Evolutionary conservation across 352 stramenopile genomes (phyloP).

Genomic region (Pythium rhizo-oryzae): DNA sequence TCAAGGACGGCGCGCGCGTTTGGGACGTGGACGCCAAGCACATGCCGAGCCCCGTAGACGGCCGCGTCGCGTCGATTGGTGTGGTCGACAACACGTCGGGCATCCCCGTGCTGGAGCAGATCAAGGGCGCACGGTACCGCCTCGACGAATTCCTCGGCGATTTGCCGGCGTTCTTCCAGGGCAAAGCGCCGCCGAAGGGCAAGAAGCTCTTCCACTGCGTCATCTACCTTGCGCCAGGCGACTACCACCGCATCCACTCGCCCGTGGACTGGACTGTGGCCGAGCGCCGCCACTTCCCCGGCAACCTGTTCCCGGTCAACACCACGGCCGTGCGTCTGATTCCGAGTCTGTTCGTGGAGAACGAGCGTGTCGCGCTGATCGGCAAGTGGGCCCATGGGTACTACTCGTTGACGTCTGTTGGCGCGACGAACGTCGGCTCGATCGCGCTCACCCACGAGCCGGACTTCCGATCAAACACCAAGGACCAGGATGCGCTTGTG

Average conservation of each 20-base stretch:
- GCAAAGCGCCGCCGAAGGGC: constrained; percentile 37
- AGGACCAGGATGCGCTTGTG: constrained; percentile 52
- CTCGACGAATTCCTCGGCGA: constrained; percentile 82
- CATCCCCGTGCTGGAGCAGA: constrained; percentile 75
- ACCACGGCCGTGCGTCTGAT: constrained; percentile 62
- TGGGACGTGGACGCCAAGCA: constrained; percentile 39
- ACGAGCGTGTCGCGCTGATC: constrained; percentile 77
- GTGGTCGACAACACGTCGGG: constrained; percentile 45
- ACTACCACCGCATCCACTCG: constrained; percentile 90
- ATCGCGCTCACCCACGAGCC: constrained; percentile 76
- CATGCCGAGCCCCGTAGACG: constrained; percentile 69
- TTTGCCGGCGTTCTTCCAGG: constrained; percentile 59
- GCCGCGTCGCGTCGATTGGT: constrained; percentile 63
- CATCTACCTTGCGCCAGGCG: constrained; percentile 81
- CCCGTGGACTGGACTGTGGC: constrained; percentile 75
- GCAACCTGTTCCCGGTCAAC: constrained; percentile 85
- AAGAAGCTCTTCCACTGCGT: constrained; percentile 84
- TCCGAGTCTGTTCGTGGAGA: constrained; percentile 82
- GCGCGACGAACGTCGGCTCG: constrained; percentile 88
- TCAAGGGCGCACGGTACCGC: constrained; percentile 81
- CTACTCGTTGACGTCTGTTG: constrained; percentile 83
- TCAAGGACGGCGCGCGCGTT: constrained; percentile 67
- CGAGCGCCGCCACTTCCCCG: constrained; percentile 81
- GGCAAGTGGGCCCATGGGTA: constrained; percentile 81
- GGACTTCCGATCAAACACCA: constrained; percentile 65